Evolutionary conservation across 441 rosid genomes (phyloP).

Genomic region (Pelargonium citronellum): DNA sequence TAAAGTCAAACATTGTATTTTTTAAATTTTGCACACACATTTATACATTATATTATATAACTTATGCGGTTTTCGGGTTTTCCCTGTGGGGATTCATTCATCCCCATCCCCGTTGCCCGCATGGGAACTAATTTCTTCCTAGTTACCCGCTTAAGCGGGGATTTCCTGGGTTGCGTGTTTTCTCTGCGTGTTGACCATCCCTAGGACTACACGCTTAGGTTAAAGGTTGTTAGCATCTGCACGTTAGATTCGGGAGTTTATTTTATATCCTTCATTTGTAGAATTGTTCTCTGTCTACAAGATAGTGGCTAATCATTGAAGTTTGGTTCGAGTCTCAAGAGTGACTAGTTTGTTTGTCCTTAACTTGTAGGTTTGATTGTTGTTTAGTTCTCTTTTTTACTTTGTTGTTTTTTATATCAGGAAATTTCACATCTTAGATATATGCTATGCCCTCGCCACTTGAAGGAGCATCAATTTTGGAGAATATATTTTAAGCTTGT

Average conservation of each 20-base stretch:
- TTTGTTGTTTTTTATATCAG: conserved; percentile 30
- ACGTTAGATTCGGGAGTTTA: neutral
- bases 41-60: no score
- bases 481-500: conserved; percentile 71
- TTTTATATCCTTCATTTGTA: neutral
- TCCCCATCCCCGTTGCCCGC: no score
- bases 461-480: conserved; percentile 85
- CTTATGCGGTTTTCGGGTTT: no score
- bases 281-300: neutral
- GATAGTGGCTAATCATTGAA: neutral
- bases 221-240: neutral
- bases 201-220: no score
- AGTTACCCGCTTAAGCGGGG: no score
- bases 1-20: no score
- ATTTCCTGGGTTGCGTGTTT: no score
- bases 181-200: no score
- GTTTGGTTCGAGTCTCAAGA: neutral
- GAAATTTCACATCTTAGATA: conserved; percentile 80
- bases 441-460: conserved; percentile 59
- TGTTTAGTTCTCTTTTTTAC: conserved; percentile 7
- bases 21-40: no score
- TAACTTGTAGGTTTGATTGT: conserved; percentile 4
- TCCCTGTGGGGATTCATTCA: no score
- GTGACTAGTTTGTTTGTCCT: neutral
- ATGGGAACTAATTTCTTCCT: no score